phyloP scores from a whole-genome alignment of 805 yeast species.

The Peterozyma toletana region DNA sequence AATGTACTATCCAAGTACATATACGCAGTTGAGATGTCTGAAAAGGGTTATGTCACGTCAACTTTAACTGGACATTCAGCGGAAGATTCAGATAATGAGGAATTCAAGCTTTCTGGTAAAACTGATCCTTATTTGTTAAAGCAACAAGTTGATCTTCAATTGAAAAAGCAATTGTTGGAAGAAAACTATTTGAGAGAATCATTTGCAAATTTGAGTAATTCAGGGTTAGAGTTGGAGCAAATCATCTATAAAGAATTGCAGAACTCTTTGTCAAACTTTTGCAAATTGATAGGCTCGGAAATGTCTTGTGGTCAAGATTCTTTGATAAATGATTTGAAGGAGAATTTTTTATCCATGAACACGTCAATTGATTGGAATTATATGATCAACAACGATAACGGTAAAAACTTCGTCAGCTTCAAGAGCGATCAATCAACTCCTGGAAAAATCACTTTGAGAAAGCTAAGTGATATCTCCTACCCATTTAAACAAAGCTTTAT shows the following conservation, averaged over 20 bases:
- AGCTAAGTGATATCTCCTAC: constrained; percentile 42
- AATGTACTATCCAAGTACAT: constrained; percentile 41
- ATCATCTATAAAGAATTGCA: constrained; percentile 60
- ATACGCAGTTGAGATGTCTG: constrained; percentile 33
- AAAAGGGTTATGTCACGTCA: constrained; percentile 25
- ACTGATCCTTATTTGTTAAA: constrained; percentile 61
- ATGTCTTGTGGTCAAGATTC: constrained; percentile 37
- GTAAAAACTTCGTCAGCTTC: constrained; percentile 29
- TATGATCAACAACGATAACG: constrained; percentile 40
- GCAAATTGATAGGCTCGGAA: constrained; percentile 44
- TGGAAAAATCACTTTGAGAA: constrained; percentile 22
- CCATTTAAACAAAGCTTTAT: constrained; percentile 45
- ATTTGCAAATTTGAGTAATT: constrained; percentile 52
- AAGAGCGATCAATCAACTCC: constrained; percentile 28
- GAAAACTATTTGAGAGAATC: constrained; percentile 64
- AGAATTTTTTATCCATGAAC: constrained; percentile 47
- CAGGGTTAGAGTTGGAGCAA: constrained; percentile 59
- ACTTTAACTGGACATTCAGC: constrained; percentile 19
- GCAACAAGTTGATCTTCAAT: constrained; percentile 55
- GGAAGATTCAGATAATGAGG: constrained; percentile 11
- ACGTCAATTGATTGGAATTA: constrained; percentile 67
- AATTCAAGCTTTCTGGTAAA: constrained; percentile 16
- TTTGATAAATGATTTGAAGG: constrained; percentile 45
- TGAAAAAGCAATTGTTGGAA: constrained; percentile 54
- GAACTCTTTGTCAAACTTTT: constrained; percentile 43